Base-by-base conservation (phyloP, 2,329 filamentous ascomycete species). In the Calonectria honghensis region DNA sequence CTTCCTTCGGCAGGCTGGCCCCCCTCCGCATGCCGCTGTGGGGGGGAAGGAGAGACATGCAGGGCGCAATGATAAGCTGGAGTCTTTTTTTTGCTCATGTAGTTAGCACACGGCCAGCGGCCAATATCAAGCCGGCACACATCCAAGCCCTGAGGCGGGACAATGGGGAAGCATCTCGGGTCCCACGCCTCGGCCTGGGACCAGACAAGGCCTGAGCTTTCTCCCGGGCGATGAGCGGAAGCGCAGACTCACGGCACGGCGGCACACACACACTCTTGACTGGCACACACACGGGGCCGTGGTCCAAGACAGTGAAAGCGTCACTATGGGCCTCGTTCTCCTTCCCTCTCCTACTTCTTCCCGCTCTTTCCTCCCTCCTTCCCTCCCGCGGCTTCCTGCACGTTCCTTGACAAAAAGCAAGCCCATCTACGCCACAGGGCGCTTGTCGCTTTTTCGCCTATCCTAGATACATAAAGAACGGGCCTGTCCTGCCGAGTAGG, bases 1-100 rank as follows among this genome's bases (percentile, higher is more conserved):
- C 20, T 14, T 48, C 5, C 41, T 48, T 24, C 41, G 41, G 41
- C 41, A 20, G 41, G 20, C 7, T 32, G 11, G 35, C 35, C 16
- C 57, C 24, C 54, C 16, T 41, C 57, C n/a, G 35, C 37, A 37
- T 41, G 20, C 57, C 35, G 57, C 35, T 27, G 57, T 61, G 57
- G 65, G 64, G 64, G 52, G 37, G n/a, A 24, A 41, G 27, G 50
- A 31, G 45, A 45, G 64, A 39, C 14, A 29, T 6, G 14, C 64
- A 45, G n/a, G 39, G 68, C 76, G 41, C 41, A 48, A 48, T 77
- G 77, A 78, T 78, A 77, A 69, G 41, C 41, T 73, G 72, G 73
- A 50, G 63, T 51, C 52, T 39, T 35, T 72, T 68, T 73, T 72
- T 72, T 72, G 18, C 72, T 74, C 51, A 70, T 57, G n/a, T 52